Evolutionary conservation across 495 filamentous ascomycete genomes (phyloP).

Genomic region (Xylaria acuta): DNA sequence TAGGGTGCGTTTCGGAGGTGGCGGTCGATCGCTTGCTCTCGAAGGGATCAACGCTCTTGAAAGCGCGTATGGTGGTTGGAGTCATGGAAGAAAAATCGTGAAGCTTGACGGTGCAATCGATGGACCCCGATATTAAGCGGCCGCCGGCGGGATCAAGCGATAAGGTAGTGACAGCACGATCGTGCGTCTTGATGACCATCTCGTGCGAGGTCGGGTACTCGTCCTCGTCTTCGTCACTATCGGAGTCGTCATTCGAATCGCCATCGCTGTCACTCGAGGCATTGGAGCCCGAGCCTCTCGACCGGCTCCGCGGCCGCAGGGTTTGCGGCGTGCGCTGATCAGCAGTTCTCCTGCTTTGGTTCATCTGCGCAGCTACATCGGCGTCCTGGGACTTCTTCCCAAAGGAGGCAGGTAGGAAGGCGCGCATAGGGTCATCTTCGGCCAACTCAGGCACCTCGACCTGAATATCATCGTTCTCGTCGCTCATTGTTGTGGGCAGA

Average conservation of each 20-base stretch:
- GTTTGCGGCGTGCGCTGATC: conserved; percentile 31
- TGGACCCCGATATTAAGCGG: conserved; percentile 85
- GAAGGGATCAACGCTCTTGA: conserved; percentile 89
- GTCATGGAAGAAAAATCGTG: conserved; percentile 98
- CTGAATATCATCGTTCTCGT: conserved; percentile 70
- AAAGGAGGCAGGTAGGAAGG: conserved; percentile 83
- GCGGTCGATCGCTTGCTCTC: conserved; percentile 71
- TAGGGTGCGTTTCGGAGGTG: conserved; percentile 80
- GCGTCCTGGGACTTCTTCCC: conserved; percentile 78
- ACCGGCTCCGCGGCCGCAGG: conserved; percentile 30
- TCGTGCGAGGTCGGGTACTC: conserved; percentile 95
- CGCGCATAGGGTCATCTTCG: conserved; percentile 77
- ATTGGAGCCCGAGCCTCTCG: conserved; percentile 43
- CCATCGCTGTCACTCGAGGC: conserved; percentile 58
- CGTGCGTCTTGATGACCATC: conserved; percentile 88
- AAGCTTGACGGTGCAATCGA: conserved; percentile 88
- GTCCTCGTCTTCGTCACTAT: conserved; percentile 77
- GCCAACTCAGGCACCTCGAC: conserved; percentile 57
- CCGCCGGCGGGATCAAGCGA: conserved; percentile 85
- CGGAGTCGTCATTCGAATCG: conserved; percentile 62
- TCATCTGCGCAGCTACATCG: conserved; percentile 79
- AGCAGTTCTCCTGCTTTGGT: conserved; percentile 70
- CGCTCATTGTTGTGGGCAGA: conserved; percentile 40
- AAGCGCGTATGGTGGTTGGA: conserved; percentile 87
- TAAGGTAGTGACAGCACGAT: conserved; percentile 82